phyloP scores from a whole-genome alignment of 495 filamentous ascomycete genomes.

The Neurospora cerealis region DNA sequence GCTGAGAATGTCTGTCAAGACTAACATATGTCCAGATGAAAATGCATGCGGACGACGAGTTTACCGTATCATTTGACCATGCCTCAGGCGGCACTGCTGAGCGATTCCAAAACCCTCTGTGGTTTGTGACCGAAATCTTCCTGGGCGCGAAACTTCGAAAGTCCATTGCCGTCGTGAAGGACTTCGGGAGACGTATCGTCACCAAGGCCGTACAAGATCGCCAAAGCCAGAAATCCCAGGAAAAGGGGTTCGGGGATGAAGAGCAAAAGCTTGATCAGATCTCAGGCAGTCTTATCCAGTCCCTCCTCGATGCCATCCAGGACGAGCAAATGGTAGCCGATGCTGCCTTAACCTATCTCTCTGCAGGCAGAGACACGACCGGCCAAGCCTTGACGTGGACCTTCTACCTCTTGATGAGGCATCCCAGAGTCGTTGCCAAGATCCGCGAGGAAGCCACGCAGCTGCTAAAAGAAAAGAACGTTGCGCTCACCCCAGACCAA shows the following conservation, averaged over 20 bases:
- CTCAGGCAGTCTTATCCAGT: constrained; percentile 46
- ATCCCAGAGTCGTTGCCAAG: constrained; percentile 26
- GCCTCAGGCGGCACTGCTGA: constrained; percentile 48
- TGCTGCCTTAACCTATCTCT: constrained; percentile 51
- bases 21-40: constrained; percentile 38
- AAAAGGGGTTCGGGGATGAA: background rate
- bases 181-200: constrained; percentile 43
- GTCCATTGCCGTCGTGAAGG: constrained; percentile 36
- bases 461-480: constrained; percentile 5
- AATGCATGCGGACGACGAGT: constrained; percentile 47
- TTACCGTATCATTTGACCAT: constrained; percentile 46
- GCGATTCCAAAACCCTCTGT: constrained; percentile 53
- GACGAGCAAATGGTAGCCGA: constrained; percentile 43
- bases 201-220: constrained; percentile 32
- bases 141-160: constrained; percentile 35
- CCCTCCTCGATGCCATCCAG: constrained; percentile 41
- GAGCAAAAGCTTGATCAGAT: constrained; percentile 29
- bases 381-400: constrained; percentile 53
- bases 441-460: constrained; percentile 34
- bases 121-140: constrained; percentile 43
- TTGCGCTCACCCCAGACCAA: background rate
- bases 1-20: background rate
- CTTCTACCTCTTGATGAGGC: constrained; percentile 44
- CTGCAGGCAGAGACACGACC: constrained; percentile 50
- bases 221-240: background rate